Base-by-base conservation (phyloP, 208 protist species). In the Trypanosoma vivax region DNA sequence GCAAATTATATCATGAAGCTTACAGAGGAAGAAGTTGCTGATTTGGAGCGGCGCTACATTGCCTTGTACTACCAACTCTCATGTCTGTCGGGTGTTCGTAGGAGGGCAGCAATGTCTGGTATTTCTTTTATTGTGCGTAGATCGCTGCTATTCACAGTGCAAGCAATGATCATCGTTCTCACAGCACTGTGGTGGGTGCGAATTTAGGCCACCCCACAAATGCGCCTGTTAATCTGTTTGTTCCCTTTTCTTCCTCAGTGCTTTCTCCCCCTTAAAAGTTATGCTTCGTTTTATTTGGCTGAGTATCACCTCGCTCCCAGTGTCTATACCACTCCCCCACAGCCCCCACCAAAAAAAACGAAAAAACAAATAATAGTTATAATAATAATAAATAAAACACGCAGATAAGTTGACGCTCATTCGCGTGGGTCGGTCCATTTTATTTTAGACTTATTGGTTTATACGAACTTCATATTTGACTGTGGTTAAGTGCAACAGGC, bases 21-120 rank as follows among this genome's bases (percentile, higher is more conserved):
- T 27, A 67, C 60, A 33, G 51, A 67, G 29, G 60, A 52, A 11
- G 60, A 67, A 30, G 40, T 59, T 48, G 60, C 50, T 25, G 51
- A 60, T 13, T 38, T 67, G 41, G 60, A 67, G 46, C 43, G 35
- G 30, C 53, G 50, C 29, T 67, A 28, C 30, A 33, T 67, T 29
- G 29, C 18, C 7, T 52, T 67, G 23, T 60, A 67, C 29, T 60
- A 67, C 52, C 50, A 23, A 11, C 43, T 27, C 11, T 29, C 50
- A 28, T 55, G 60, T 19, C 28, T 34, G 7, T 10, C 16, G 6
- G 35, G 23, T 6, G 3, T n/a, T 34, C 21, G 34, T 47, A 27
- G 13, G 6, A 7, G 29, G 11, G 27, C 2, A 46, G 37, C 40
- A 35, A 43, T 21, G 13, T 2, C 23, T 16, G 29, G 51, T 19